Conservation (phyloP, 495 filamentous ascomycete species). For the Penicillium goetzii region DNA sequence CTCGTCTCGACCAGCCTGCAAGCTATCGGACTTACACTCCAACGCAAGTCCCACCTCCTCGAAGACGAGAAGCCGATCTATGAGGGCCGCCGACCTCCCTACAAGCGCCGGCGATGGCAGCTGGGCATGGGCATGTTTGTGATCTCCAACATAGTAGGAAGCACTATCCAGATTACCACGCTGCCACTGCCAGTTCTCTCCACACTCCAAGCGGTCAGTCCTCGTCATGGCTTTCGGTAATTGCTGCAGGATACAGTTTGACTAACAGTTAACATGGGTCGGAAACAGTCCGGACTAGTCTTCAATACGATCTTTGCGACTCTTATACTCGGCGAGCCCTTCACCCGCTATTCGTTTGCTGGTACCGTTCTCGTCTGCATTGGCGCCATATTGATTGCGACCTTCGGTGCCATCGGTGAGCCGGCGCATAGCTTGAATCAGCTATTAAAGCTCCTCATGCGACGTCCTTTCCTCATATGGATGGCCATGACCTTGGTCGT, state of each 20-base stretch:
- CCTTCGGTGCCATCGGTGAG: constrained; percentile 94
- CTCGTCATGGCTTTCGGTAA: background rate
- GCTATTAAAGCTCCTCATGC: constrained; percentile 73
- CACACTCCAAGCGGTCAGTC: constrained; percentile 81
- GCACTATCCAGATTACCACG: constrained; percentile 96
- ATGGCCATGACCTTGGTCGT: constrained; percentile 77
- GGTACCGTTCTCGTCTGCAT: constrained; percentile 86
- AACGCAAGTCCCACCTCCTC: constrained; percentile 97
- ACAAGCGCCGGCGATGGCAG: constrained; percentile 93
- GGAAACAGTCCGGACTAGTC: constrained; percentile 75
- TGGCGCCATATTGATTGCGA: constrained; percentile 86
- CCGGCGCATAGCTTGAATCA: constrained; percentile 87
- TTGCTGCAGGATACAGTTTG: constrained; percentile 9
- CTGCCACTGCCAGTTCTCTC: constrained; percentile 93
- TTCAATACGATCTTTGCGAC: constrained; percentile 99
- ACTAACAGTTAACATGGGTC: background rate
- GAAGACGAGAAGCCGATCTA: constrained; percentile 91
- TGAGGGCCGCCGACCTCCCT: constrained; percentile 80
- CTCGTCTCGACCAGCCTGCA: constrained; percentile 91
- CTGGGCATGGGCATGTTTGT: constrained; percentile 97
- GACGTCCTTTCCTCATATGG: constrained; percentile 84
- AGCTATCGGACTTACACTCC: constrained; percentile 93
- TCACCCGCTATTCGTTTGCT: constrained; percentile 86
- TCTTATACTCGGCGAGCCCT: constrained; percentile 89
- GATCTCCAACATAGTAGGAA: constrained; percentile 88